These are phyloP conservation scores for Microdochium paspali DNA, from an alignment of 2,329 filamentous ascomycete genomes.

Conservation along the genomic window DNA sequence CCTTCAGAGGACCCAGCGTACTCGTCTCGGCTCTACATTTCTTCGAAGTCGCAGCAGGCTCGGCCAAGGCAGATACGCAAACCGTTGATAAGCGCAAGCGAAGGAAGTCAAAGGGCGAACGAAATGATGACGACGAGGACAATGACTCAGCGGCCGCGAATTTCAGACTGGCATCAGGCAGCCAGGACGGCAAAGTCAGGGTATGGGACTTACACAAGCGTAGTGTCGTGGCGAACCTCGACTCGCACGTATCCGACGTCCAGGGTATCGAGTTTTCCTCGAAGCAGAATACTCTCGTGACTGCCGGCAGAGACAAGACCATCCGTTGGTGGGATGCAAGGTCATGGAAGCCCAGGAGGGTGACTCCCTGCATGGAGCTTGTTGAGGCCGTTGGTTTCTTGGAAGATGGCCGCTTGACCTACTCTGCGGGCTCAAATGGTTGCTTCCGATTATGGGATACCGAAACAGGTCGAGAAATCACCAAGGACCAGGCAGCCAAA, in stretches of 20 bases:
- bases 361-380: constrained; percentile 76
- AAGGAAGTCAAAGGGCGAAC: constrained; percentile 32
- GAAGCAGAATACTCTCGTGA: constrained; percentile 66
- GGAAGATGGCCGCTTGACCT: constrained; percentile 60
- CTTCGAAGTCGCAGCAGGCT: constrained; percentile 59
- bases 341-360: constrained; percentile 74
- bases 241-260: constrained; percentile 95
- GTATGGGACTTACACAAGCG: constrained; percentile 89
- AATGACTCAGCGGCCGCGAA: constrained; percentile 32
- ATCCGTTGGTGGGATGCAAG: constrained; percentile 82
- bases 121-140: constrained; percentile 26
- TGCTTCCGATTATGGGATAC: constrained; percentile 77
- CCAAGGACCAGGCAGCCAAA: constrained; percentile 56
- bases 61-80: constrained; percentile 31
- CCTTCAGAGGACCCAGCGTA: constrained; percentile 86
- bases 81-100: constrained; percentile 30
- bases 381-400: constrained; percentile 80
- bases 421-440: constrained; percentile 78
- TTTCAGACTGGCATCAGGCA: constrained; percentile 81
- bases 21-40: constrained; percentile 87
- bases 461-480: constrained; percentile 68
- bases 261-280: constrained; percentile 74
- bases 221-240: constrained; percentile 65
- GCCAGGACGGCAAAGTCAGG: constrained; percentile 85
- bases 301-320: constrained; percentile 86